Evolutionary conservation across 1,284 basidiomycete species (phyloP).

Genomic region (Leccinum brunneo-olivaceum): DNA sequence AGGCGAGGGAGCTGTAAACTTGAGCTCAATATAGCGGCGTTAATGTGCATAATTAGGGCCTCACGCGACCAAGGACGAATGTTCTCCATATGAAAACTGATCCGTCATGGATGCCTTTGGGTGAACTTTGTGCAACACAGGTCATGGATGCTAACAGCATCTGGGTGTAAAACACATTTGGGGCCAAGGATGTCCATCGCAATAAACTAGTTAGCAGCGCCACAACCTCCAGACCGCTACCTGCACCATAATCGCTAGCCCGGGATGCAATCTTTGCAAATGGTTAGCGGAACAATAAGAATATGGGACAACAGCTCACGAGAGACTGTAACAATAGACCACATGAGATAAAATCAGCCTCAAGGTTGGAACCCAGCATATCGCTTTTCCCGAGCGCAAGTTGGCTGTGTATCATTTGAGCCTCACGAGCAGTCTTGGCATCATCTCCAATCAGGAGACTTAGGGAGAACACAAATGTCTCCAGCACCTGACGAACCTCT

Average conservation of each 20-base stretch:
- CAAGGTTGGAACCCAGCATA: slow-evolving; percentile 48
- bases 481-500: slow-evolving; percentile 50
- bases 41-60: slow-evolving; percentile 15
- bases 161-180: slow-evolving; percentile 63
- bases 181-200: slow-evolving; percentile 61
- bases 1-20: slow-evolving; percentile 52
- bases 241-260: slow-evolving; percentile 56
- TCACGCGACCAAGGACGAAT: slow-evolving; percentile 66
- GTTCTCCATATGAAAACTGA: slow-evolving; percentile 54
- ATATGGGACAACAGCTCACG: slow-evolving; percentile 33
- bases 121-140: slow-evolving; percentile 49
- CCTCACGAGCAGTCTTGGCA: slow-evolving; percentile 56
- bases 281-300: slow-evolving; percentile 5
- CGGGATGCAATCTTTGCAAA: slow-evolving; percentile 49
- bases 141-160: slow-evolving; percentile 54
- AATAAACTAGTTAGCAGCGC: slow-evolving; percentile 52
- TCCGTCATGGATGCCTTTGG: slow-evolving; percentile 27
- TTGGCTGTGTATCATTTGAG: slow-evolving; percentile 64
- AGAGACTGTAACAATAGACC: slow-evolving; percentile 53
- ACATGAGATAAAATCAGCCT: slow-evolving; percentile 58
- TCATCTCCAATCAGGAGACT: slow-evolving; percentile 59
- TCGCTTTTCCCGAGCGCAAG: slow-evolving; percentile 52
- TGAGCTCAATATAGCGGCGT: not conserved
- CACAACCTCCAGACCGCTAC: slow-evolving; percentile 47
- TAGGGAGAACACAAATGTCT: slow-evolving; percentile 52